Evolutionary conservation across 768 basidiomycete genomes (phyloP), one percentile per base, ranked within the genome.

Genomic region (Peribolospora kevripleyi): DNA sequence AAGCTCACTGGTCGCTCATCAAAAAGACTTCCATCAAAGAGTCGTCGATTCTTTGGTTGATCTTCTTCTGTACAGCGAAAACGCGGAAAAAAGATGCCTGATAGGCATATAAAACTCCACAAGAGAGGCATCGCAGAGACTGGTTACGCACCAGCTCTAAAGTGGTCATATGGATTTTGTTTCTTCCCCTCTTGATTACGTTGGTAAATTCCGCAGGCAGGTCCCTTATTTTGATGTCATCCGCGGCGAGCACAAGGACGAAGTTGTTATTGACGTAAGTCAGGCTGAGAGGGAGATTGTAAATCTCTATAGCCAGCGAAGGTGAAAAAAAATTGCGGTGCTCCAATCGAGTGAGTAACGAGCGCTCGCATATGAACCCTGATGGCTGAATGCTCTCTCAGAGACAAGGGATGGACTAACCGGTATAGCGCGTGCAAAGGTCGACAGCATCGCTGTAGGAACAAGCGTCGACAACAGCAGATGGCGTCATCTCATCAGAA

Each of bases 1-100:
- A 25, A 25, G 25, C 71, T 9, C 56, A 80, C 82, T 78, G 80
- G 58, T 86, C 79, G 62, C 88, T 90, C 51, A 95, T 70, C 46
- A 86, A 74, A 53, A 93, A 68, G 0, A 84, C 78, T 66, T 97
- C 91, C 56, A 88, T 80, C n/a, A 91, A 69, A 0, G 85, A 80
- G 63, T 91, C 86, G 61, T 80, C 81, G 78, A 93, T 83, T 49
- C 86, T 70, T 0, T 83, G 78, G 64, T 61, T 56, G n/a, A 52
- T 57, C 55, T 62, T 62, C 46, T 58, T 54, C 55, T 56, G 47
- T 25, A 46, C 38, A 13, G 13, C 14, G 10, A 45, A 36, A 49
- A 13, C 13, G 11, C 11, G 42, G 14, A 25, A 7, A 38, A 52
- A 38, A 52, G 51, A 25, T 25, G 25, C 25, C 25, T 25, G 25